Evolutionary conservation across 2,329 filamentous ascomycete genomes (phyloP).

Genomic region (Elsinoe perseae): DNA sequence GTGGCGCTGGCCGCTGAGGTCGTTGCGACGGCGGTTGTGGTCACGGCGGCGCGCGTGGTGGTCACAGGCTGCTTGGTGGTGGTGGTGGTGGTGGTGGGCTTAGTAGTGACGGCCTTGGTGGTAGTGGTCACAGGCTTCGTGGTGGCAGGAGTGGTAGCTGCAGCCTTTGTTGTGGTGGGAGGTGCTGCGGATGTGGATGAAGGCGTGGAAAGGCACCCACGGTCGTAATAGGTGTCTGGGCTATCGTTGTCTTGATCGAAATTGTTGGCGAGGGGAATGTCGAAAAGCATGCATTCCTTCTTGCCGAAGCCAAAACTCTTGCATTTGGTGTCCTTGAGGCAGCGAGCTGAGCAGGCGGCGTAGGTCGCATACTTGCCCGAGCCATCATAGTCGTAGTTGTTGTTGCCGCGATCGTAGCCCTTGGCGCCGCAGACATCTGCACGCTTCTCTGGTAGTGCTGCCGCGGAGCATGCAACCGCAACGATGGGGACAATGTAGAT

Average conservation of each 20-base stretch:
- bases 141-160: background rate
- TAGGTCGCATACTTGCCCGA: conserved; percentile 1
- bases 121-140: background rate
- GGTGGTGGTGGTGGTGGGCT: background rate
- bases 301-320: conserved; percentile 12
- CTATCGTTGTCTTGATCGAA: conserved; percentile 11
- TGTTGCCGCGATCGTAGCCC: conserved; percentile 10
- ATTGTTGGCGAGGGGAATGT: conserved; percentile 6
- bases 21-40: background rate
- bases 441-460: background rate
- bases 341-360: conserved; percentile 3
- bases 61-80: background rate
- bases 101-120: background rate
- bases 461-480: background rate
- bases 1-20: background rate
- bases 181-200: background rate
- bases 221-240: conserved; percentile 11
- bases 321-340: background rate
- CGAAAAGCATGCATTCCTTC: conserved; percentile 13
- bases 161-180: background rate
- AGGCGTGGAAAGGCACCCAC: background rate
- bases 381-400: conserved; percentile 12
- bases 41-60: too few relatives aligned
- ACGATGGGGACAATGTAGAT: background rate
- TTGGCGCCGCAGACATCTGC: conserved; percentile 8